phyloP scores from a whole-genome alignment of 1,139 yeast genomes.

The Fermentozyma sake region DNA sequence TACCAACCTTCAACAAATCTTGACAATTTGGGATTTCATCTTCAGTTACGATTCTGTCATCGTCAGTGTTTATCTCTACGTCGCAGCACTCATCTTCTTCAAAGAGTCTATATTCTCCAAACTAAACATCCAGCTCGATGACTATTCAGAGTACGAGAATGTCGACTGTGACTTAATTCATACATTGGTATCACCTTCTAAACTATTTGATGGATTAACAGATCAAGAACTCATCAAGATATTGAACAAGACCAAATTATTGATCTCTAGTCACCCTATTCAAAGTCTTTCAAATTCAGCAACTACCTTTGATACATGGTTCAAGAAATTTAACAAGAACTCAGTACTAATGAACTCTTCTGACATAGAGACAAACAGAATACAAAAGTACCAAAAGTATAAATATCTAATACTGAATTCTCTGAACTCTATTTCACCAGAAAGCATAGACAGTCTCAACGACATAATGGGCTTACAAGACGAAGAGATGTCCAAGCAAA shows the following conservation, averaged over 20 bases:
- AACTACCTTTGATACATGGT: conserved; percentile 33
- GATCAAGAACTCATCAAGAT: conserved; percentile 34
- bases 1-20: conserved; percentile 42
- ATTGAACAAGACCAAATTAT: conserved; percentile 27
- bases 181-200: conserved; percentile 31
- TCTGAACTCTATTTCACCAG: too few species aligned
- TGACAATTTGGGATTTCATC: conserved; percentile 60
- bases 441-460: too few species aligned
- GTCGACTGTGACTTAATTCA: conserved; percentile 45
- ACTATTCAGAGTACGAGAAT: conserved; percentile 11
- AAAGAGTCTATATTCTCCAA: conserved; percentile 35
- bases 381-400: too few species aligned
- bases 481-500: conserved; percentile 25
- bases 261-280: conserved; percentile 27
- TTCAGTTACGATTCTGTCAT: conserved; percentile 44
- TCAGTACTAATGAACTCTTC: conserved; percentile 19
- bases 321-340: conserved; percentile 21
- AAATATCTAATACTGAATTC: too few species aligned
- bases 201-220: conserved; percentile 23
- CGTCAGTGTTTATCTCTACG: conserved; percentile 52
- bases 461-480: conserved; percentile 25
- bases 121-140: conserved; percentile 16
- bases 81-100: conserved; percentile 42
- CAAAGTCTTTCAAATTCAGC: conserved; percentile 19
- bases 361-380: conserved; percentile 1